Base-by-base conservation (phyloP, 75 land plant genomes). In the Azolla pinnata region DNA sequence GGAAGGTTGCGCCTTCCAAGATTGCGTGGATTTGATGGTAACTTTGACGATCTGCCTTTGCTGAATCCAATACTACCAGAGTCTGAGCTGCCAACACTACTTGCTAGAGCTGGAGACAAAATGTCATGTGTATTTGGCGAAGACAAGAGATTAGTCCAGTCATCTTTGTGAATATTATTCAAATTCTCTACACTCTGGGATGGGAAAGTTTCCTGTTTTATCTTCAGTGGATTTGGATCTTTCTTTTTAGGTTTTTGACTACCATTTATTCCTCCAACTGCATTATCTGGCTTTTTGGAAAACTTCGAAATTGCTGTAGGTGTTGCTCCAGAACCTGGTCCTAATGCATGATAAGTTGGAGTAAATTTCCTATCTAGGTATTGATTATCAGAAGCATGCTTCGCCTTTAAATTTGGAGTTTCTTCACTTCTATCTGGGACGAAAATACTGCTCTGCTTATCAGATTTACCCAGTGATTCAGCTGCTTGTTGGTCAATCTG, bases 401-500 rank as follows among this genome's bases (percentile, higher is more conserved):
- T n/a, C n/a, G n/a, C n/a, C n/a, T n/a, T n/a, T n/a, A n/a, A n/a
- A n/a, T n/a, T n/a, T n/a, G n/a, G n/a, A n/a, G n/a, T n/a, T n/a
- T n/a, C n/a, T n/a, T n/a, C n/a, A n/a, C n/a, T n/a, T n/a, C n/a
- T n/a, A n/a, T n/a, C n/a, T n/a, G n/a, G n/a, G n/a, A n/a, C n/a
- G 49, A 23, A 46, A 14, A 4, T 17, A 14, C 49, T 17, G 21
- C 17, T 14, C n/a, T 4, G 49, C 49, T 46, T 46, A 3, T 46
- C 49, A 44, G 8, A 19, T 67, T 82, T 85, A 4, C 75, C 54
- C 2, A 81, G 76, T 24, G 90, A 79, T 42, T 80, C 90, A 21
- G 96, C 96, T n/a, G 96, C 96, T 77, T 86, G 90, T 53, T 90
- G 87, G 68, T 90, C 96, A 51, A 90, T 90, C 96, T 90, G 72